Evolutionary conservation across 805 yeast genomes (phyloP), one percentile per base, ranked within the genome.

Genomic region (Ogataea paraovalis): DNA sequence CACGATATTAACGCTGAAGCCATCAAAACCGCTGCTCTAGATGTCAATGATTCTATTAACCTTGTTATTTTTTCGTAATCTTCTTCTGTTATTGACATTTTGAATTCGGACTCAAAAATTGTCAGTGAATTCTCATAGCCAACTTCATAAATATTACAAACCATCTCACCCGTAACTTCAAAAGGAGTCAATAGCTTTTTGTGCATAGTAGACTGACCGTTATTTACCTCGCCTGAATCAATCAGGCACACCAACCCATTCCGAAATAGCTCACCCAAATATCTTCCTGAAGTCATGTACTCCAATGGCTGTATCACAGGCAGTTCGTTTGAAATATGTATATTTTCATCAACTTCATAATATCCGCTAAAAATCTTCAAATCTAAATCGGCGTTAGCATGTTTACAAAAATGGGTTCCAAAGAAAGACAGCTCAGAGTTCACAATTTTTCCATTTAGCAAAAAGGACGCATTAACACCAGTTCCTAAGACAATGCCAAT

Each of bases 401-500:
- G 58, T 3, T 51, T 54, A 10, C 58, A 54, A 18, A 74, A 51
- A 51, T 69, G 53, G 4, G 67, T 61, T 3, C 83, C 85, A 59
- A 80, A 80, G 42, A 78, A 71, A 2, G 84, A 78, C 27, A 79
- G 56, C 53, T 81, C 86, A n/a, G 76, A 64, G 60, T 81, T 81
- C 41, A 72, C 51, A 20, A 79, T 60, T 2, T 40, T 32, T 2
- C 50, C 42, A 9, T 60, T 51, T 7, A 61, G 23, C 18, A 68
- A 55, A 66, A 79, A 68, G 64, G 80, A 79, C 32, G 79, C 61
- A 55, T 84, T 84, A 45, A 79, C 62, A 1, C 91, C 91, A 2
- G 91, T 84, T 1, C 91, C 90, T 43, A 83, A 62, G 3, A 84
- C 85, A 53, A 84, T 53, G 0, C 86, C 85, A 40, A 83, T 55